A percentile compares a stretch with the other conserved stretches of the same genome.
Conservation (phyloP, 2,329 filamentous ascomycete genomes). For the Clarireedia paspali region DNA sequence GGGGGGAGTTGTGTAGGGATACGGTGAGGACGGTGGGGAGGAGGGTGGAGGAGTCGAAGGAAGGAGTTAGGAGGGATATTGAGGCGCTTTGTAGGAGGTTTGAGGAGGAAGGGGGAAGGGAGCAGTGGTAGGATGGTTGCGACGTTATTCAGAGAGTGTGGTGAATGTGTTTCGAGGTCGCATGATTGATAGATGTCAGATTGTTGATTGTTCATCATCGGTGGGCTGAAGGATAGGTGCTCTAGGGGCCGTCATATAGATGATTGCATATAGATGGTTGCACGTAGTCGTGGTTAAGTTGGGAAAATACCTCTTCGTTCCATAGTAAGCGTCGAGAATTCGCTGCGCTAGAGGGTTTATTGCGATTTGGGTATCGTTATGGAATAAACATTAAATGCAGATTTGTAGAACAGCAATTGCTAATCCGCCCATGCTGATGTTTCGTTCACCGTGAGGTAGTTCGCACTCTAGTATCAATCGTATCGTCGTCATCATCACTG, state of each 20-base stretch:
- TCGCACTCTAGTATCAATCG: slow-evolving; percentile 3
- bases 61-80: slow-evolving; percentile 15
- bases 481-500: slow-evolving; percentile 50
- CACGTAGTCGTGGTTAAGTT: too few species aligned
- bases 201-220: neutral
- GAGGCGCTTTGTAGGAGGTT: slow-evolving; percentile 15
- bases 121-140: slow-evolving; percentile 19
- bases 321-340: too few species aligned
- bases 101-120: slow-evolving; percentile 25
- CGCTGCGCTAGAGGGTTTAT: neutral
- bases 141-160: neutral
- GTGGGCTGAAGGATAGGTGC: neutral
- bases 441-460: slow-evolving; percentile 9
- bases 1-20: slow-evolving; percentile 13
- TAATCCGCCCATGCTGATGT: neutral
- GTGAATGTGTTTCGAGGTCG: too few species aligned
- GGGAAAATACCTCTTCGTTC: too few species aligned
- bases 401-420: neutral
- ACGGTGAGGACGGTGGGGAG: slow-evolving; percentile 11
- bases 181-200: too few species aligned
- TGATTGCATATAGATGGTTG: too few species aligned
- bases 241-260: too few species aligned
- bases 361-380: neutral
- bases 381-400: slow-evolving; percentile 1
- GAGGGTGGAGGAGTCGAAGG: slow-evolving; percentile 15